Percentiles rank a stretch among this genome's conserved stretches.
These are phyloP conservation scores for Nephelium lappaceum DNA, from an alignment of 345 rosid genomes.

Conservation along the genomic window DNA sequence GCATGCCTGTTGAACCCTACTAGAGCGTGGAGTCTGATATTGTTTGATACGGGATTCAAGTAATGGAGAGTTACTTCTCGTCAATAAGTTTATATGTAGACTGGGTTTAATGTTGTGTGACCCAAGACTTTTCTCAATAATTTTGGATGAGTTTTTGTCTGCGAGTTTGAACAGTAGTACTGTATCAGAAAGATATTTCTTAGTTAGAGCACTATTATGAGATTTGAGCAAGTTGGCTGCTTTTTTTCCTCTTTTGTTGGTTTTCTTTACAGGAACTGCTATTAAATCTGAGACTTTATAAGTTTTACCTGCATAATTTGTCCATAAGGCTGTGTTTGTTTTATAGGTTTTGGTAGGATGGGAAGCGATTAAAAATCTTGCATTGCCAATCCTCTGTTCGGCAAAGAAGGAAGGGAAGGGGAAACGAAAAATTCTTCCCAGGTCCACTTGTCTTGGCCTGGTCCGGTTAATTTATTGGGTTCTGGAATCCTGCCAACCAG, in stretches of 20 bases:
- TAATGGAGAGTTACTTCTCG: neutral
- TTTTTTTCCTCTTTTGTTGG: no score
- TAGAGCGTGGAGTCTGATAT: constrained; percentile 31
- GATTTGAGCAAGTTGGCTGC: neutral
- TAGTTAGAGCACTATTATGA: neutral
- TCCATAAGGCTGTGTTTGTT: no score
- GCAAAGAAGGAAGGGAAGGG: no score
- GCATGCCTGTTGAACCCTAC: constrained; percentile 86
- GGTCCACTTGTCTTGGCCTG: no score
- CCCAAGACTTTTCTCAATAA: constrained; percentile 21
- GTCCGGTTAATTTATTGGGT: no score
- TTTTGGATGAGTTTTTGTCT: constrained; percentile 30
- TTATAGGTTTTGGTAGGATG: no score
- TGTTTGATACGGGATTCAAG: neutral
- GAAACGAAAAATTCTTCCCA: no score
- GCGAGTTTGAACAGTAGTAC: constrained; percentile 12
- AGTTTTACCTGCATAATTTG: no score
- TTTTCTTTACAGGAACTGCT: neutral
- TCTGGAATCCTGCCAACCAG: no score
- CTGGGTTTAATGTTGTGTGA: neutral
- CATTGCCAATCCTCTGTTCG: no score
- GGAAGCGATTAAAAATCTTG: no score
- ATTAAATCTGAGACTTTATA: no score
- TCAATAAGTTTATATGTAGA: constrained; percentile 26
- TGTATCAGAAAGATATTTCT: neutral